Conservation (phyloP, 2,329 filamentous ascomycete genomes). For the Hypomyces perniciosus region DNA sequence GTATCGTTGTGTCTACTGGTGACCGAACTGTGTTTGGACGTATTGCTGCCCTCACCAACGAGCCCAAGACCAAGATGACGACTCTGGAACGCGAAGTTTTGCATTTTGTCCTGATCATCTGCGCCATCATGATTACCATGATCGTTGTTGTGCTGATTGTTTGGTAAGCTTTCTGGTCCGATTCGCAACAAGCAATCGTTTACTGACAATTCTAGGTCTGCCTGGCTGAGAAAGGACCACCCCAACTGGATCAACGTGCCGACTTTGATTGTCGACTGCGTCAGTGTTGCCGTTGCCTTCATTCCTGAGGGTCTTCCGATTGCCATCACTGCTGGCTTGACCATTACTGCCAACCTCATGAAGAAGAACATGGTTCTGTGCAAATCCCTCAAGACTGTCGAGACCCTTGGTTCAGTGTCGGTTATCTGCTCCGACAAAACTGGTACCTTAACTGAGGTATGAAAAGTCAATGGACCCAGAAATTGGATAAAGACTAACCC, state of each 20-base stretch:
- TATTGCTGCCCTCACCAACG: slow-evolving; percentile 65
- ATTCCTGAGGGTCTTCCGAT: slow-evolving; percentile 65
- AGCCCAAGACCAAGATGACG: slow-evolving; percentile 61
- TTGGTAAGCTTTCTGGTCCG: slow-evolving; percentile 43
- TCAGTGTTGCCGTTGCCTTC: slow-evolving; percentile 67
- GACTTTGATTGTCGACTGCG: slow-evolving; percentile 65
- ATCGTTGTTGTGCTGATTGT: slow-evolving; percentile 59
- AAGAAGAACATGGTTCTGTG: slow-evolving; percentile 69
- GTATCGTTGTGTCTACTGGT: slow-evolving; percentile 65
- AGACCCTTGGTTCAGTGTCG: slow-evolving; percentile 67
- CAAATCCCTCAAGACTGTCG: slow-evolving; percentile 74
- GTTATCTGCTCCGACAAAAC: slow-evolving; percentile 75
- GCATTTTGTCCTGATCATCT: slow-evolving; percentile 66
- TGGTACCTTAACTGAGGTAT: slow-evolving; percentile 57
- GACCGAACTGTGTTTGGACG: slow-evolving; percentile 70
- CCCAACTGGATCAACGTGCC: slow-evolving; percentile 68
- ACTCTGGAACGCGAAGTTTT: slow-evolving; percentile 67
- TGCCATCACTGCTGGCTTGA: slow-evolving; percentile 63
- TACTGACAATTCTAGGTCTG: slow-evolving; percentile 43
- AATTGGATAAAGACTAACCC: slow-evolving; percentile 7
- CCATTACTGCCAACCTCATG: slow-evolving; percentile 73
- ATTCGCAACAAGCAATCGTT: background rate
- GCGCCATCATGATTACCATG: slow-evolving; percentile 59
- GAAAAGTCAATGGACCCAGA: slow-evolving; percentile 1
- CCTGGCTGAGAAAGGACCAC: slow-evolving; percentile 61